phyloP scores from a whole-genome alignment of 2,329 filamentous ascomycete genomes.

The Lasiodiplodia theobromae region DNA sequence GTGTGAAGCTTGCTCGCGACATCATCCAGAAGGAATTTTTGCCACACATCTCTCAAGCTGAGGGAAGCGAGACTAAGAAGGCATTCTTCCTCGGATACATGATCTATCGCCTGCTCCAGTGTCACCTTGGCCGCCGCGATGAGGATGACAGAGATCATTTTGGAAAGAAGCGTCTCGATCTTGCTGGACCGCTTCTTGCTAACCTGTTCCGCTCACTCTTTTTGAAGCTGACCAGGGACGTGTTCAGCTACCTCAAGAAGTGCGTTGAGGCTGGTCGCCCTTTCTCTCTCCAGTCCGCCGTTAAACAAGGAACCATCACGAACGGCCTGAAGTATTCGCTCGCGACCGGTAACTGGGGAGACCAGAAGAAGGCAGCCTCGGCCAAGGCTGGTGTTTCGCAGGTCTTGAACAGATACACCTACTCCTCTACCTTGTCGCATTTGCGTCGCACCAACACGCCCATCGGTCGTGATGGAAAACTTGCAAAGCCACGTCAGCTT shows the following conservation, averaged over 20 bases:
- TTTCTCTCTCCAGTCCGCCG: constrained; percentile 88
- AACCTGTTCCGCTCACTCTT: constrained; percentile 94
- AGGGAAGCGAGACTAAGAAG: constrained; percentile 94
- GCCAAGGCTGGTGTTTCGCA: constrained; percentile 97
- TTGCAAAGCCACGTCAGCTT: constrained; percentile 95
- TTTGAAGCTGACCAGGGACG: constrained; percentile 87
- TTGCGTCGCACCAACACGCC: constrained; percentile 96
- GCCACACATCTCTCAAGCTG: constrained; percentile 93
- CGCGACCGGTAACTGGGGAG: constrained; percentile 98
- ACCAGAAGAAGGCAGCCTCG: constrained; percentile 97
- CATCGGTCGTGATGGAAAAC: constrained; percentile 95
- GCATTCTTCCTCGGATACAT: constrained; percentile 99
- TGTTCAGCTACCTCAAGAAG: constrained; percentile 88
- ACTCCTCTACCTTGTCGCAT: constrained; percentile 95
- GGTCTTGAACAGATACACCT: constrained; percentile 97
- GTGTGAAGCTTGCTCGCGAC: constrained; percentile 89
- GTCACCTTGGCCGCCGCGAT: constrained; percentile 88
- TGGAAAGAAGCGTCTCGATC: constrained; percentile 95
- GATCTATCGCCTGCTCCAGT: constrained; percentile 95
- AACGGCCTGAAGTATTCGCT: constrained; percentile 96
- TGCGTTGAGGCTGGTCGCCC: constrained; percentile 89
- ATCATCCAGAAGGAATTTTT: constrained; percentile 97
- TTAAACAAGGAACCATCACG: constrained; percentile 89
- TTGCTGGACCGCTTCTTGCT: constrained; percentile 93
- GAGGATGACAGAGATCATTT: constrained; percentile 98